Evolutionary conservation across 306 rosid species (phyloP).

Genomic region (Gillenia trifoliata): DNA sequence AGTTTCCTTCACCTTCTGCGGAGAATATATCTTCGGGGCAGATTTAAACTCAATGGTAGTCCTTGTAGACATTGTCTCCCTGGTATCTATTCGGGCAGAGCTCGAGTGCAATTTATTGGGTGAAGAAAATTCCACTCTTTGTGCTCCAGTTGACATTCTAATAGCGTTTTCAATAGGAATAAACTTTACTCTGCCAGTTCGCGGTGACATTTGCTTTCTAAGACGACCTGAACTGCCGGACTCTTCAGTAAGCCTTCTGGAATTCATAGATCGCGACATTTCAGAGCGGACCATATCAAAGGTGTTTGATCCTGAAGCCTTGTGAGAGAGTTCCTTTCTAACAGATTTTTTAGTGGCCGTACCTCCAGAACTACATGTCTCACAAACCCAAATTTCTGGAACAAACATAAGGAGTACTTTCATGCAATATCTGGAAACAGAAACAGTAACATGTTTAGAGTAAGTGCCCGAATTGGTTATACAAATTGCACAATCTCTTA

Average conservation of each 20-base stretch:
- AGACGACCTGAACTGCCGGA: background rate
- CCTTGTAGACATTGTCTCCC: background rate
- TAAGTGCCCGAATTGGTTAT: background rate
- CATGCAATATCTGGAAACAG: background rate
- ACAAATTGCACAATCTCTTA: background rate
- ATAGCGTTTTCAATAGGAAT: background rate
- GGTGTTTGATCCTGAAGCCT: background rate
- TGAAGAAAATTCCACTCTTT: background rate
- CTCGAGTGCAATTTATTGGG: background rate
- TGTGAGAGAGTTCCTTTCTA: background rate
- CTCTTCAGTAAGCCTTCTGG: background rate
- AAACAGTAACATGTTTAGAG: background rate
- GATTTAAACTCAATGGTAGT: background rate
- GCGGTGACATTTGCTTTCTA: background rate
- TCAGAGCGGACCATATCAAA: background rate
- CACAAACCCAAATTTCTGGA: slow-evolving; percentile 1
- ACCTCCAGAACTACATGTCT: background rate
- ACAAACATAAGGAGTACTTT: background rate
- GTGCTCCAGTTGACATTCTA: background rate
- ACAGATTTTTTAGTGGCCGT: background rate
- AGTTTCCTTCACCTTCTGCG: background rate
- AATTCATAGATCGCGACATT: background rate
- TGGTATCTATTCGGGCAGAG: background rate
- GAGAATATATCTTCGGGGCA: background rate
- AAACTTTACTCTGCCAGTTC: background rate